A percentile compares a stretch with the other conserved stretches of the same genome.
phyloP scores from a whole-genome alignment of 768 basidiomycete species.

The Suillus americanus region DNA sequence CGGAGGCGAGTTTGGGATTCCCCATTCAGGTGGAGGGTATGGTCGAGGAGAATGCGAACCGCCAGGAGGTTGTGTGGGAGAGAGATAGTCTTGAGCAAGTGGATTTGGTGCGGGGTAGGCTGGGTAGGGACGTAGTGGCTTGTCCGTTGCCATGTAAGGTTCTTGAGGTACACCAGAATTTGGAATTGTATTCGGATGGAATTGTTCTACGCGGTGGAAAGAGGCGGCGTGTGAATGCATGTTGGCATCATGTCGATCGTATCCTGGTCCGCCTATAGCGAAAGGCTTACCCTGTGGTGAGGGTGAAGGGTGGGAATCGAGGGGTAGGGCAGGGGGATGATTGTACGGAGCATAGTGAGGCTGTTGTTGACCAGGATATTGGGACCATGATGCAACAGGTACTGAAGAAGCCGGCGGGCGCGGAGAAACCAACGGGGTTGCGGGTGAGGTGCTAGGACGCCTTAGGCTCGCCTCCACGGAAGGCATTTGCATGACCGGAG shows the following conservation, averaged over 20 bases:
- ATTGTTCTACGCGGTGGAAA: background rate
- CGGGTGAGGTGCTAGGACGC: slow-evolving; percentile 8
- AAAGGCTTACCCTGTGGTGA: slow-evolving; percentile 1
- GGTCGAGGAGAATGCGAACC: slow-evolving; percentile 1
- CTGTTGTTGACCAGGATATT: slow-evolving; percentile 2
- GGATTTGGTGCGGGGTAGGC: background rate
- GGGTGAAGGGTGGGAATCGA: background rate
- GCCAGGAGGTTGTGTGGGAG: slow-evolving; percentile 1
- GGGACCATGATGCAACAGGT: background rate
- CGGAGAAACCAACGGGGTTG: slow-evolving; percentile 20
- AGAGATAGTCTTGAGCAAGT: background rate
- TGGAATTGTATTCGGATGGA: slow-evolving; percentile 3
- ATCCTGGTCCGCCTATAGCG: background rate
- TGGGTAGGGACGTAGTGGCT: background rate
- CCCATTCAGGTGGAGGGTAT: slow-evolving; percentile 9
- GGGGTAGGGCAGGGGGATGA: background rate
- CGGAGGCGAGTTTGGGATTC: slow-evolving; percentile 25
- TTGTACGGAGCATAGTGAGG: slow-evolving; percentile 4
- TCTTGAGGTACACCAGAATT: background rate
- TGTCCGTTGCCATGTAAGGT: background rate
- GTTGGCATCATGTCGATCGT: background rate
- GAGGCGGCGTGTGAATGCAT: background rate
- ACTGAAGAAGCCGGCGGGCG: slow-evolving; percentile 13
- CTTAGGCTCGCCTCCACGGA: slow-evolving; percentile 17
- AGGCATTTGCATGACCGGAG: slow-evolving; percentile 37